phyloP scores from a whole-genome alignment of 768 basidiomycete genomes.

The Phaffia tasmanica region DNA sequence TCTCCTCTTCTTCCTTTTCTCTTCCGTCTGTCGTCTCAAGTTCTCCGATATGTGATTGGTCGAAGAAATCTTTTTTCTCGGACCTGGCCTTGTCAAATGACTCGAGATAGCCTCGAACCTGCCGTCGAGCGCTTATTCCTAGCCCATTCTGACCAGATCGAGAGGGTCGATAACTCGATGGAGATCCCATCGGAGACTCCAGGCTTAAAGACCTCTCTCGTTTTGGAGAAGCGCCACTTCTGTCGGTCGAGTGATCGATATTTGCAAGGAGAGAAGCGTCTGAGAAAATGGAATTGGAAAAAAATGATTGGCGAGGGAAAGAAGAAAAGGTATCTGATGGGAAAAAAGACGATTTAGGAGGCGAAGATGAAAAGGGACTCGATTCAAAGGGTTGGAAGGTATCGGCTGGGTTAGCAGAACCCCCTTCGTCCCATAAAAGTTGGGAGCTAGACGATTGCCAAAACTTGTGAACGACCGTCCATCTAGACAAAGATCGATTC shows the following conservation, averaged over 20 bases:
- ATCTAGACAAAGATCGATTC: no score
- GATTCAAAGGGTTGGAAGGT: no score
- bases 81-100: not conserved
- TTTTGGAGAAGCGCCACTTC: conserved; percentile 2
- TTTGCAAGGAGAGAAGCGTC: not conserved
- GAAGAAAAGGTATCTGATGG: not conserved
- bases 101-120: not conserved
- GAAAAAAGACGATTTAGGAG: not conserved
- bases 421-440: no score
- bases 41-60: not conserved
- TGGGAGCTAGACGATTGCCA: no score
- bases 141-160: not conserved
- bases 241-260: not conserved
- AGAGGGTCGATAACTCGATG: not conserved
- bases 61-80: not conserved
- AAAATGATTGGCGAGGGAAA: not conserved
- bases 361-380: no score
- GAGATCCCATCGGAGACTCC: not conserved
- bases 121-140: conserved; percentile 1
- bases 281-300: no score
- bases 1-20: not conserved
- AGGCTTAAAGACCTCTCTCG: conserved; percentile 2
- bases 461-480: no score
- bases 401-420: no score
- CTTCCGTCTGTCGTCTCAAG: not conserved